Conservation (phyloP, 1,284 basidiomycete species). For the Melampsora larici-populina region DNA sequence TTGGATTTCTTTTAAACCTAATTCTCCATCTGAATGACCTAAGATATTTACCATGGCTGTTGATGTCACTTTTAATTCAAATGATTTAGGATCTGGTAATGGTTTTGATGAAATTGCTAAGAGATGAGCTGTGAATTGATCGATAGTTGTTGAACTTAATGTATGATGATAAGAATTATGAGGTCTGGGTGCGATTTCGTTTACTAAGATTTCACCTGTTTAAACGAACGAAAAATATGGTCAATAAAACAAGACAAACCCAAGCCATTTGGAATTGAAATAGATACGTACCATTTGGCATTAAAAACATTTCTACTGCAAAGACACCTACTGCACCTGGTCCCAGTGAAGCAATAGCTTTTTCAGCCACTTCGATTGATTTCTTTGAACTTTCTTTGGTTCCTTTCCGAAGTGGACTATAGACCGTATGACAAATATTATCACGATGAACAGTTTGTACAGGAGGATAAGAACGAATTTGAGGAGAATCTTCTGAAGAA, state of each 20-base stretch:
- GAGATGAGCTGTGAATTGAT: constrained; percentile 97
- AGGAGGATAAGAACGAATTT: constrained; percentile 78
- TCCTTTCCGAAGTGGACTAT: constrained; percentile 69
- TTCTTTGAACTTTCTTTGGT: constrained; percentile 61
- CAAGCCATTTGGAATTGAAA: background rate
- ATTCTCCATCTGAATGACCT: constrained; percentile 61
- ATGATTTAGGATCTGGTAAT: constrained; percentile 67
- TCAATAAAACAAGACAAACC: too few relatives aligned
- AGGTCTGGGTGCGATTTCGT: constrained; percentile 98
- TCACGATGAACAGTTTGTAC: constrained; percentile 96
- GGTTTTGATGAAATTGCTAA: constrained; percentile 90
- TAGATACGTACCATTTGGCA: constrained; percentile 68
- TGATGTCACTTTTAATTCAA: constrained; percentile 78
- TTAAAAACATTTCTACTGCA: constrained; percentile 96
- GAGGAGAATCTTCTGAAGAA: constrained; percentile 57
- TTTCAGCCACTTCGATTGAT: constrained; percentile 74
- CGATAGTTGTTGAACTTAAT: constrained; percentile 94
- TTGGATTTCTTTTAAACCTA: constrained; percentile 62
- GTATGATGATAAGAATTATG: constrained; percentile 99
- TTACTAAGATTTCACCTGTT: constrained; percentile 74
- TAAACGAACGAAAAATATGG: background rate
- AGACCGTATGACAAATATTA: constrained; percentile 89
- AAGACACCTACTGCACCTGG: constrained; percentile 84
- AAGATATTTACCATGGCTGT: constrained; percentile 94
- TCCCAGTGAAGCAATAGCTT: constrained; percentile 70